Conservation (phyloP, 192 early-diverging fungal species). For the Backusella parvicylindrica region DNA sequence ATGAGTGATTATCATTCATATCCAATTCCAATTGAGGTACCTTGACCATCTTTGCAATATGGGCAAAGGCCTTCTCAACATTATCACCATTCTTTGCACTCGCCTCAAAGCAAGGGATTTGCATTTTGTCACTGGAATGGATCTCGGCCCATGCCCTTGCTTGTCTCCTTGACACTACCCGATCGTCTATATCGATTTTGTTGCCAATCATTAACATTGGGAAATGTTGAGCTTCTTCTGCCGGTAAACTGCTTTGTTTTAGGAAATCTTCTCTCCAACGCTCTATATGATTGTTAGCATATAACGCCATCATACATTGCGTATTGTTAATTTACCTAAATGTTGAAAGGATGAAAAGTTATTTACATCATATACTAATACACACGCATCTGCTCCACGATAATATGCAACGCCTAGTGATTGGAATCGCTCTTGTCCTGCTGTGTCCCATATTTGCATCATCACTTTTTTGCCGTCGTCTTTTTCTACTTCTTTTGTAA, state of each 20-base stretch:
- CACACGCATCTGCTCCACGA: slow-evolving; percentile 95
- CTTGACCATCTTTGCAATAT: slow-evolving; percentile 67
- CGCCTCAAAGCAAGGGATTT: slow-evolving; percentile 96
- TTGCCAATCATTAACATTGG: slow-evolving; percentile 98
- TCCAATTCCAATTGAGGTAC: slow-evolving; percentile 51
- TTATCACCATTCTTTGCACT: slow-evolving; percentile 94
- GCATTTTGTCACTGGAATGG: slow-evolving; percentile 71
- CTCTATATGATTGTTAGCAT: slow-evolving; percentile 25
- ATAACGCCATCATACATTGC: too few species aligned
- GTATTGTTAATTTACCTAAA: slow-evolving; percentile 44
- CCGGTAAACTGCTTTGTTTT: slow-evolving; percentile 71
- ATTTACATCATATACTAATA: slow-evolving; percentile 93
- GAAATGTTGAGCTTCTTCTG: slow-evolving; percentile 83
- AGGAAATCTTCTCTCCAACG: slow-evolving; percentile 96
- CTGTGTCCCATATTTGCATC: slow-evolving; percentile 91
- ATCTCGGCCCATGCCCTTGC: slow-evolving; percentile 62
- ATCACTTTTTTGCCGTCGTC: slow-evolving; percentile 74
- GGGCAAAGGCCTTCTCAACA: slow-evolving; percentile 93
- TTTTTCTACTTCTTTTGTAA: slow-evolving; percentile 90
- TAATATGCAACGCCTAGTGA: slow-evolving; percentile 96
- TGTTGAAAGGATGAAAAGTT: slow-evolving; percentile 88
- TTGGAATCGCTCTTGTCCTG: slow-evolving; percentile 97
- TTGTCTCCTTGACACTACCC: slow-evolving; percentile 61
- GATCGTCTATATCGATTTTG: slow-evolving; percentile 94
- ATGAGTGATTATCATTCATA: slow-evolving; percentile 29